Percentiles rank a stretch among this genome's conserved stretches.
Evolutionary conservation across 208 protist genomes (phyloP).

Genomic region (Wallacemonas sp.): DNA sequence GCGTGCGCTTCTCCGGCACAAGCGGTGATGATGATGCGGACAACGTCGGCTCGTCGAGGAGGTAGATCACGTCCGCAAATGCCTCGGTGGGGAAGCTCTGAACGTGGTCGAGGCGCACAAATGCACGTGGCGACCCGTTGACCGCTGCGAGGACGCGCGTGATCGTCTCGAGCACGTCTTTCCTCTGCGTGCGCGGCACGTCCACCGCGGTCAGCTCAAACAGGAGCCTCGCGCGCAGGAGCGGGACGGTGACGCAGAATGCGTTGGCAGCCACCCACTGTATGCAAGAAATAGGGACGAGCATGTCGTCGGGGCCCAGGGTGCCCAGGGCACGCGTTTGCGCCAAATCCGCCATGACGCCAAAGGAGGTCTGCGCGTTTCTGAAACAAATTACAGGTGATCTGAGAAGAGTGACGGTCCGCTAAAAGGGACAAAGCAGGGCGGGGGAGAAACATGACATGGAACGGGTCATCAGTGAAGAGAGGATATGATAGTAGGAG

Average conservation of each 20-base stretch:
- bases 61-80: constrained; percentile 62
- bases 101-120: constrained; percentile 52
- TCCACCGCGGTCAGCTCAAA: constrained; percentile 65
- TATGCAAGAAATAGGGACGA: constrained; percentile 33
- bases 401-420: too few species aligned
- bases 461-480: too few species aligned
- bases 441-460: too few species aligned
- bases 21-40: too few species aligned
- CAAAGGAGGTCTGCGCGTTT: background rate
- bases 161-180: constrained; percentile 10
- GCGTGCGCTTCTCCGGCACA: too few species aligned
- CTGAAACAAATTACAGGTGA: background rate
- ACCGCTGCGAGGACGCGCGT: constrained; percentile 16
- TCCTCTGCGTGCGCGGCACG: constrained; percentile 32
- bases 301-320: constrained; percentile 25
- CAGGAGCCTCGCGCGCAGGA: constrained; percentile 34
- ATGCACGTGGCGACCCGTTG: constrained; percentile 31
- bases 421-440: too few species aligned
- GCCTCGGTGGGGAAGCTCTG: constrained; percentile 40
- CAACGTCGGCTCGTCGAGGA: too few species aligned
- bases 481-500: too few species aligned
- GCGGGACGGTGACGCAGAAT: constrained; percentile 39
- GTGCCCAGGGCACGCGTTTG: background rate
- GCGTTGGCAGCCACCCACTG: constrained; percentile 61
- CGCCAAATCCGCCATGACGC: background rate